A percentile compares a stretch with the other conserved stretches of the same genome.
These are phyloP conservation scores for Tricholoma furcatifolium DNA, from an alignment of 768 basidiomycete species.

Conservation along the genomic window DNA sequence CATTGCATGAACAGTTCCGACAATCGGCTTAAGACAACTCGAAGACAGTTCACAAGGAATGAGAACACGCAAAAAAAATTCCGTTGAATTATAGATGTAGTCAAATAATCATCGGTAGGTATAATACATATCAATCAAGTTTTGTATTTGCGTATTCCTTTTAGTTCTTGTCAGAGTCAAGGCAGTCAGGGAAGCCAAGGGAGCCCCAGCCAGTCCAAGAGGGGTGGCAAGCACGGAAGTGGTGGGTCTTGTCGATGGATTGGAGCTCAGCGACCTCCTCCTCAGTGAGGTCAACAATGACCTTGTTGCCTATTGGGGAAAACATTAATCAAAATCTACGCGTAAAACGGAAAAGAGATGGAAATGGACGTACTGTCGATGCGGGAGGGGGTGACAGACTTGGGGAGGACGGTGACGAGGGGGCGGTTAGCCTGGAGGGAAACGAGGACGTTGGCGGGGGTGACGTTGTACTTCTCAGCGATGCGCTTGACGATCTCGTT, in stretches of 20 bases:
- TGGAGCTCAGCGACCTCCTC: constrained; percentile 61
- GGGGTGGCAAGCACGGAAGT: constrained; percentile 67
- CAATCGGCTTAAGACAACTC: neutral
- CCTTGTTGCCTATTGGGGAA: constrained; percentile 47
- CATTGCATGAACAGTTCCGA: no score
- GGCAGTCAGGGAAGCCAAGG: constrained; percentile 18
- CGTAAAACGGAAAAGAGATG: neutral
- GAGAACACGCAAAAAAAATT: neutral
- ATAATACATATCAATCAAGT: neutral
- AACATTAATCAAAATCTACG: neutral
- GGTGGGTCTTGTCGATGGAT: constrained; percentile 55
- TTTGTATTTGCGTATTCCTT: neutral
- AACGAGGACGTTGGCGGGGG: constrained; percentile 66
- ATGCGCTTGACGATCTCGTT: constrained; percentile 61
- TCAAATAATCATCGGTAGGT: neutral
- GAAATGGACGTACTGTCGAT: constrained; percentile 44
- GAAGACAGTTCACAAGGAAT: neutral
- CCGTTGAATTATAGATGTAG: no score
- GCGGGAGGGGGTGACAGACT: constrained; percentile 71
- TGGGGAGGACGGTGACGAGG: constrained; percentile 64
- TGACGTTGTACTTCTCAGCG: constrained; percentile 57
- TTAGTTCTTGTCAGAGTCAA: constrained; percentile 13
- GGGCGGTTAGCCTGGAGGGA: constrained; percentile 72
- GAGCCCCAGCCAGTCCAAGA: constrained; percentile 28
- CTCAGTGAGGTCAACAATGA: constrained; percentile 57